Base-by-base conservation (phyloP, 768 basidiomycete species). In the Russula abietina region DNA sequence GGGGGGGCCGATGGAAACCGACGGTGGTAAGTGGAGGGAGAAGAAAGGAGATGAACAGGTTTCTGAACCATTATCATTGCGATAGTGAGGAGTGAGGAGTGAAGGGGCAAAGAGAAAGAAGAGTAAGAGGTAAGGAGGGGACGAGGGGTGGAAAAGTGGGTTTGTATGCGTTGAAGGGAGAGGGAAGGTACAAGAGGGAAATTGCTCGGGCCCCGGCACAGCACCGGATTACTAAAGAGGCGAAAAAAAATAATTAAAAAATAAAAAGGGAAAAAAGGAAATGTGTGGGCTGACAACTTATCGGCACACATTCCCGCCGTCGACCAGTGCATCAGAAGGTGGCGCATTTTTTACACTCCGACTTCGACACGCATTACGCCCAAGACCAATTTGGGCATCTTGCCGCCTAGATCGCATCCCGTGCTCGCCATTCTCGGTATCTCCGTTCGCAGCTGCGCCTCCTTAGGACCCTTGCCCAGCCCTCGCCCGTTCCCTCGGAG, bases 1-100 rank as follows among this genome's bases (percentile, higher is more conserved):
- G 83, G 81, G 9, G 86, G 85, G 0, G 88, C 88, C 0, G 88
- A 89, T 22, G 88, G 84, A 70, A 84, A 82, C 58, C 89, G 79
- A 64, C 83, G 78, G 72, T 88, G 88, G 45, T 62, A 26, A 49
- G 73, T 70, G 39, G 69, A 57, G 1, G 68, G 69, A 0, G 76
- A 67, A 38, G 72, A 66, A 39, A 74, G 70, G 17, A 71, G 53
- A 22, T 72, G 69, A 60, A 70, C 68, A 59, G 77, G 78, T 39
- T 75, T 74, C 66, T 72, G 80, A 39, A 73, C 70, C 71, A 80
- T 78, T 10, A 81, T 67, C 80, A 81, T 80, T 36, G 60, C 64
- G 60, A 61, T 30, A 41, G 33, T 26, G 36, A 12, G 36, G 36
- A 58, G 57, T 9, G 14, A 12, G 2, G 11, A 28, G 17, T 22